These are phyloP conservation scores for Ophiocordyceps camponoti-leonardi DNA, from an alignment of 2,329 filamentous ascomycete species.

Conservation along the genomic window DNA sequence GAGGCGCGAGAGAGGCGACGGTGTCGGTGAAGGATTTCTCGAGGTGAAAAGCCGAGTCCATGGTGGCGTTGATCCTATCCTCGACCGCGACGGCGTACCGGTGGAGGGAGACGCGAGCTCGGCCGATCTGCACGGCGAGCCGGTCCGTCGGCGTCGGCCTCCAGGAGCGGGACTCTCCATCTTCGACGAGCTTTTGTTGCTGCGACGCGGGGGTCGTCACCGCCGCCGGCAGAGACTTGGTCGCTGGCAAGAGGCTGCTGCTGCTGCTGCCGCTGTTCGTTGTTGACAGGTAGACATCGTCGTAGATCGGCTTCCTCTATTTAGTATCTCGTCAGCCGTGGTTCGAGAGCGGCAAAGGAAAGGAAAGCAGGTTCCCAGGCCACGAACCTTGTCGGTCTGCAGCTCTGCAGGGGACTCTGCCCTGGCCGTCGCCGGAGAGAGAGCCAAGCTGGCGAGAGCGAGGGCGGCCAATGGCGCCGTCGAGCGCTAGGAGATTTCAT, in stretches of 20 bases:
- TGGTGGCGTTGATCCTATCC: conserved; percentile 64
- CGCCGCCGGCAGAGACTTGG: conserved; percentile 11
- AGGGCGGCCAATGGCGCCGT: conserved; percentile 35
- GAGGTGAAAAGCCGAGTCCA: conserved; percentile 66
- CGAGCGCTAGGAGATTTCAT: conserved; percentile 22
- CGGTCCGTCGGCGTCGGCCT: conserved; percentile 75
- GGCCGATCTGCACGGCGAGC: conserved; percentile 66
- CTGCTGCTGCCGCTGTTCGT: too few species aligned
- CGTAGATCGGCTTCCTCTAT: conserved; percentile 62
- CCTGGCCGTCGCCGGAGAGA: conserved; percentile 28
- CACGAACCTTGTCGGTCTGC: conserved; percentile 18
- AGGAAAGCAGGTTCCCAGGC: background rate
- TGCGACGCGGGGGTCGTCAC: conserved; percentile 2
- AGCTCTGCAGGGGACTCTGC: conserved; percentile 41
- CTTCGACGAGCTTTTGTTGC: conserved; percentile 13
- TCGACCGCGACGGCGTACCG: conserved; percentile 57
- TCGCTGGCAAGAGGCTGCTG: conserved; percentile 1
- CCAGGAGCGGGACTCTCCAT: conserved; percentile 17
- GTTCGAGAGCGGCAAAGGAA: too few species aligned
- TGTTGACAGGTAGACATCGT: conserved; percentile 38
- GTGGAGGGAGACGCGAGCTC: conserved; percentile 67
- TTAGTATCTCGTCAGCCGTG: background rate
- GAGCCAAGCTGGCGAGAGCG: conserved; percentile 28
- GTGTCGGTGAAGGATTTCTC: conserved; percentile 86
- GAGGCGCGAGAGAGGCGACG: conserved; percentile 71